phyloP scores from a whole-genome alignment of 805 yeast species.

The Blastobotrys mokoenaii region DNA sequence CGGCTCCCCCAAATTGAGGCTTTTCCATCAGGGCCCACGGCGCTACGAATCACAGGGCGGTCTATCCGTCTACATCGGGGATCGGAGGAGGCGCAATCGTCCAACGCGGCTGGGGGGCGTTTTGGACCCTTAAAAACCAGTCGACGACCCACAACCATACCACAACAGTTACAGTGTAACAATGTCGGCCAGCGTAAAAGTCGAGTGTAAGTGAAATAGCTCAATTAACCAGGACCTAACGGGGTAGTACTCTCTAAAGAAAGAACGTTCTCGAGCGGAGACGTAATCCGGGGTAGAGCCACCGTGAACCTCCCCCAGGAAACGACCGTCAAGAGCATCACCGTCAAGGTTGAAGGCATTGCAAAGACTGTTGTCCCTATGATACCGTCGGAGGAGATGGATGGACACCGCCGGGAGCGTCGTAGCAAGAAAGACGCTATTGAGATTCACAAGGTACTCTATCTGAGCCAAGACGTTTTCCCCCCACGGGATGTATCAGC shows the following conservation, averaged over 20 bases:
- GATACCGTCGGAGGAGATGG: constrained; percentile 9
- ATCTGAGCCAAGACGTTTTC: constrained; percentile 25
- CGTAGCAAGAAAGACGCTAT: constrained; percentile 12
- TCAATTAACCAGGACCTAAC: no score
- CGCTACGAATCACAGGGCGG: no score
- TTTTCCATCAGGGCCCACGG: no score
- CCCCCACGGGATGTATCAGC: constrained; percentile 26
- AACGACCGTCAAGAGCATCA: constrained; percentile 21
- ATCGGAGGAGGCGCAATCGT: not conserved
- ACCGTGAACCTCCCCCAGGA: constrained; percentile 17
- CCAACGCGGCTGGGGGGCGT: not conserved
- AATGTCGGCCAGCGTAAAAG: no score
- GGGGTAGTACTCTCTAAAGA: not conserved
- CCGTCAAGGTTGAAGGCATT: constrained; percentile 27
- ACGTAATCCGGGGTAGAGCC: constrained; percentile 22
- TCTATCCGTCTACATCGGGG: no score
- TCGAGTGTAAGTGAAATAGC: no score
- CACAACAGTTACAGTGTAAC: no score
- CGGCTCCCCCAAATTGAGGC: no score
- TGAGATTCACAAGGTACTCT: constrained; percentile 24
- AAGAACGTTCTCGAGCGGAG: constrained; percentile 19
- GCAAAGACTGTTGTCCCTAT: constrained; percentile 19
- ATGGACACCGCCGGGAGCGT: constrained; percentile 16
- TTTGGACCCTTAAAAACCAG: not conserved
- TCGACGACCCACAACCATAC: not conserved